These are phyloP conservation scores for Melastoma candidum DNA, from an alignment of 441 rosid genomes.

Conservation along the genomic window DNA sequence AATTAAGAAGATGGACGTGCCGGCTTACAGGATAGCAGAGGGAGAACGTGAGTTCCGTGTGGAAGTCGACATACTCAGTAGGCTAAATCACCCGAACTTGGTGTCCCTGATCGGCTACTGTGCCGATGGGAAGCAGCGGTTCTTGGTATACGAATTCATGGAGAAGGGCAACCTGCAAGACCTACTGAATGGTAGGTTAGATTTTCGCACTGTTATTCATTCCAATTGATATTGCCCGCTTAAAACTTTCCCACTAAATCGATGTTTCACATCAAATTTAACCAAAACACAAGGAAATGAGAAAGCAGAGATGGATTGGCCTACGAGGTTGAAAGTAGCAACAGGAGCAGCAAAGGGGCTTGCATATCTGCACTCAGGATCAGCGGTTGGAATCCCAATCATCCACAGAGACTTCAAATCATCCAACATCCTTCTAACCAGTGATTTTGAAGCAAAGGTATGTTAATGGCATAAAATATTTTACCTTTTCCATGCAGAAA, in stretches of 20 bases:
- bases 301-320: slow-evolving; percentile 79
- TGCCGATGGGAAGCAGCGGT: slow-evolving; percentile 85
- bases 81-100: slow-evolving; percentile 83
- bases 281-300: slow-evolving; percentile 38
- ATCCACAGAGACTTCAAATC: slow-evolving; percentile 93
- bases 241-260: background rate
- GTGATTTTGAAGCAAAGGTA: slow-evolving; percentile 81
- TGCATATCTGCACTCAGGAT: slow-evolving; percentile 79
- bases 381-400: slow-evolving; percentile 77
- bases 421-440: slow-evolving; percentile 68
- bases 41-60: slow-evolving; percentile 91
- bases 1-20: slow-evolving; percentile 92
- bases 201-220: background rate
- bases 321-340: slow-evolving; percentile 67
- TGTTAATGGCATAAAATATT: background rate
- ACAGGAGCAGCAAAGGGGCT: slow-evolving; percentile 85
- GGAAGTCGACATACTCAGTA: slow-evolving; percentile 91
- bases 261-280: background rate
- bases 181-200: slow-evolving; percentile 68
- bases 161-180: slow-evolving; percentile 93
- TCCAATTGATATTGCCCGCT: background rate
- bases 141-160: slow-evolving; percentile 89
- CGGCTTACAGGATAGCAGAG: slow-evolving; percentile 66
- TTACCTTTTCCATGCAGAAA: background rate
- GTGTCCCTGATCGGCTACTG: slow-evolving; percentile 84